Conservation (phyloP, 2,329 filamentous ascomycete species). For the Diaporthe ilicicola region DNA sequence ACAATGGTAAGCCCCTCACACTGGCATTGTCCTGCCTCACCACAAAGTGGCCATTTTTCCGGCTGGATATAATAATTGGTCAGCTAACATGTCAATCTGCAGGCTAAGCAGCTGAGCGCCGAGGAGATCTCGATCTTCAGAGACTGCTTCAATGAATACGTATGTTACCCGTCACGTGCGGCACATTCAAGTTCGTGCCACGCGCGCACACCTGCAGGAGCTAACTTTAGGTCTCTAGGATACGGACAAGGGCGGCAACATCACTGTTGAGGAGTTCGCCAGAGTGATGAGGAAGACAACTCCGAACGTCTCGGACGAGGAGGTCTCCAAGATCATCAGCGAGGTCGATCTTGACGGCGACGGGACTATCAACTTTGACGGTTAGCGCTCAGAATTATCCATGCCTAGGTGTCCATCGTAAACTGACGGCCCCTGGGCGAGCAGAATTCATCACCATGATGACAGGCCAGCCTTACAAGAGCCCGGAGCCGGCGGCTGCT, state of each 20-base stretch:
- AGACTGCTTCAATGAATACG: conserved; percentile 34
- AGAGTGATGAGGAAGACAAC: conserved; percentile 46
- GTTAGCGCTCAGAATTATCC: conserved; percentile 34
- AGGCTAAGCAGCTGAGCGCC: conserved; percentile 30
- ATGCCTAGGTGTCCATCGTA: too few relatives aligned
- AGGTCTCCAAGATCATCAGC: conserved; percentile 48
- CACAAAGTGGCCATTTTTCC: too few relatives aligned
- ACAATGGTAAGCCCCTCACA: background rate
- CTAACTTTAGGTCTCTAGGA: conserved; percentile 14
- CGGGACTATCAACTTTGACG: conserved; percentile 50
- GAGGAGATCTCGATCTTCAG: conserved; percentile 34
- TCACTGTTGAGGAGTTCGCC: conserved; percentile 48
- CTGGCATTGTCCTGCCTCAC: background rate
- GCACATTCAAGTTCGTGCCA: too few relatives aligned
- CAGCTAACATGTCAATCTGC: background rate
- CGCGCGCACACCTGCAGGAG: background rate
- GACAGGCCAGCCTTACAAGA: conserved; percentile 47
- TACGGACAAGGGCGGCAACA: conserved; percentile 41
- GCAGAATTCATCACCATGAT: conserved; percentile 53
- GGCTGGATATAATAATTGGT: background rate
- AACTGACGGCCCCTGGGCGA: background rate
- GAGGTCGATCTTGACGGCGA: conserved; percentile 50
- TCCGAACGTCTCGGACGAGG: conserved; percentile 41
- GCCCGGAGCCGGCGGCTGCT: conserved; percentile 35
- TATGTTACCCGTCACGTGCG: background rate